Conservation (phyloP, 2,329 filamentous ascomycete genomes). For the Fusarium tanahbumbuense region DNA sequence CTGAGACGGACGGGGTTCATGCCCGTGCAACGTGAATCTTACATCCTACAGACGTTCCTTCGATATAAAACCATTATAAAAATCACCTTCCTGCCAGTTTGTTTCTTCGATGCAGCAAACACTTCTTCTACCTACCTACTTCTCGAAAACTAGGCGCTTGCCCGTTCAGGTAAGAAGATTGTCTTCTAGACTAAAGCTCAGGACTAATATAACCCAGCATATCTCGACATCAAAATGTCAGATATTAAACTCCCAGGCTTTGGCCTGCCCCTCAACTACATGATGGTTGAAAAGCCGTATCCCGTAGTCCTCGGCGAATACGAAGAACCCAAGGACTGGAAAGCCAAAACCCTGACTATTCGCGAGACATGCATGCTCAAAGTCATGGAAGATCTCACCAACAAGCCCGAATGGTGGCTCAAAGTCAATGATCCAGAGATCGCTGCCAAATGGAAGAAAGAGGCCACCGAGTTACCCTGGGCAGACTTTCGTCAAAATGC, state of each 20-base stretch:
- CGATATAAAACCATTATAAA: background rate
- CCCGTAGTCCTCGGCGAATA: constrained; percentile 34
- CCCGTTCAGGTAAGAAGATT: background rate
- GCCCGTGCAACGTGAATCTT: background rate
- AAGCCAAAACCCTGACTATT: constrained; percentile 45
- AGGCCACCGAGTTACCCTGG: constrained; percentile 50
- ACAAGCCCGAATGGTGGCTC: constrained; percentile 52
- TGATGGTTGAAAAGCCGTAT: constrained; percentile 24
- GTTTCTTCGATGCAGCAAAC: background rate
- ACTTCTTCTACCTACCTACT: background rate
- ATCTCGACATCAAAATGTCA: constrained; percentile 17
- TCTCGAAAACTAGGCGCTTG: background rate
- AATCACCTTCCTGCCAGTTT: background rate
- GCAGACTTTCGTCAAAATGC: constrained; percentile 29
- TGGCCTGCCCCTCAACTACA: constrained; percentile 41
- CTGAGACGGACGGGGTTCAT: background rate
- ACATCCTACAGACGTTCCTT: background rate
- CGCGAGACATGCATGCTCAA: constrained; percentile 51
- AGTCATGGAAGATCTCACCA: constrained; percentile 49
- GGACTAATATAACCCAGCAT: background rate
- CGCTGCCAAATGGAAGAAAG: constrained; percentile 46
- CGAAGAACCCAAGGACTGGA: constrained; percentile 26
- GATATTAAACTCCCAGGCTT: constrained; percentile 42
- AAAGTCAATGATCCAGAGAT: constrained; percentile 48
- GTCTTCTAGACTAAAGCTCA: background rate